A percentile compares a stretch with the other conserved stretches of the same genome.
Evolutionary conservation across 2,329 filamentous ascomycete genomes (phyloP).

Genomic region (Hypoxylon sp.): DNA sequence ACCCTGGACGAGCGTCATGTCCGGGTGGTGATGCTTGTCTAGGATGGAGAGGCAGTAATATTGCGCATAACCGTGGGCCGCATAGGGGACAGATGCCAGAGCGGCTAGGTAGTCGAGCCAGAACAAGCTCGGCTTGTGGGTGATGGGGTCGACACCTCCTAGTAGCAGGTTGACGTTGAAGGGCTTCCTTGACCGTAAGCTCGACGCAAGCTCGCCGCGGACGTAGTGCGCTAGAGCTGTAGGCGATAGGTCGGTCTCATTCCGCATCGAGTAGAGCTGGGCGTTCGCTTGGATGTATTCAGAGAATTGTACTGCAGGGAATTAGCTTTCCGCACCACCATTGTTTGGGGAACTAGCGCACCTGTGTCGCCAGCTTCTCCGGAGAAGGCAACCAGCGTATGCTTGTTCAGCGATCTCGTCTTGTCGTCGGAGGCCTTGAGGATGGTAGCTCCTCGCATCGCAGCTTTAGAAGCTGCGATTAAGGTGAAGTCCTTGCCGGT

Average conservation of each 20-base stretch:
- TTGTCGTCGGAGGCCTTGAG: slow-evolving; percentile 98
- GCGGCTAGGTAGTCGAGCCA: slow-evolving; percentile 98
- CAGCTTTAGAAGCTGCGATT: slow-evolving; percentile 96
- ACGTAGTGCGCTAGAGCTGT: slow-evolving; percentile 93
- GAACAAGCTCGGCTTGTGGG: slow-evolving; percentile 90
- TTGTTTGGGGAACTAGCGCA: slow-evolving; percentile 58
- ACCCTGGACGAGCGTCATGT: slow-evolving; percentile 90
- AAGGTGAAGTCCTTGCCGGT: slow-evolving; percentile 99
- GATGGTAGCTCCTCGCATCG: slow-evolving; percentile 96
- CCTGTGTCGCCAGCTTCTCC: slow-evolving; percentile 97
- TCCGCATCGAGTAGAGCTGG: slow-evolving; percentile 98
- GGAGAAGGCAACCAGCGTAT: slow-evolving; percentile 94
- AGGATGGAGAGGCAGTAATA: slow-evolving; percentile 99
- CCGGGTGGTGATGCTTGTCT: slow-evolving; percentile 98
- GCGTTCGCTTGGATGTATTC: slow-evolving; percentile 99
- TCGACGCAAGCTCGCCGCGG: slow-evolving; percentile 90
- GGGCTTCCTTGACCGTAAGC: slow-evolving; percentile 90
- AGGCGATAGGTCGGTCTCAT: slow-evolving; percentile 91
- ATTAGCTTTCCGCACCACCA: slow-evolving; percentile 35
- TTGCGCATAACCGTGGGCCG: slow-evolving; percentile 98
- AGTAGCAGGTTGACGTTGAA: slow-evolving; percentile 98
- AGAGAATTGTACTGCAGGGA: slow-evolving; percentile 88
- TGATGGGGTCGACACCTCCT: slow-evolving; percentile 93
- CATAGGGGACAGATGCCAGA: slow-evolving; percentile 90
- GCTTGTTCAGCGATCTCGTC: slow-evolving; percentile 91